Evolutionary conservation across 2,329 filamentous ascomycete species (phyloP).

Genomic region (Aspergillus quadrilineatus): DNA sequence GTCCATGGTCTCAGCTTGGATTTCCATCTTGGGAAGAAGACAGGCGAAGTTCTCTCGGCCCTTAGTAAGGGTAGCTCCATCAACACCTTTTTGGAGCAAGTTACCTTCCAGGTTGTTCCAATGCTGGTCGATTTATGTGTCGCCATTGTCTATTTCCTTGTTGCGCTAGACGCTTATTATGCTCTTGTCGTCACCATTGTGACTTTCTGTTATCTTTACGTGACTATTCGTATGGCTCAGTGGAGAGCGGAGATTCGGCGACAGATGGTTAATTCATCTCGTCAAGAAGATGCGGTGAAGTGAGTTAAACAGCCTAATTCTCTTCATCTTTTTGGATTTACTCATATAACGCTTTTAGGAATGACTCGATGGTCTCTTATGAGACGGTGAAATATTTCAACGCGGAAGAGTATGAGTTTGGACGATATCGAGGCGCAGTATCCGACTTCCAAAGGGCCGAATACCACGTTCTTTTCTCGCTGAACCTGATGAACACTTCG

Average conservation of each 20-base stretch:
- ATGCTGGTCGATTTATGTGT: constrained; percentile 90
- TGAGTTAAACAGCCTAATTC: constrained; percentile 36
- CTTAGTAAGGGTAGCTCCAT: constrained; percentile 95
- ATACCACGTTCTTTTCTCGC: constrained; percentile 71
- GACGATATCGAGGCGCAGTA: constrained; percentile 70
- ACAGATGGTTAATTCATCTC: constrained; percentile 90
- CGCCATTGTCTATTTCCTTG: constrained; percentile 77
- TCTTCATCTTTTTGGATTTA: neutral
- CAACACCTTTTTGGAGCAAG: constrained; percentile 93
- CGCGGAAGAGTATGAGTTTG: constrained; percentile 75
- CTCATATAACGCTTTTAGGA: constrained; percentile 47
- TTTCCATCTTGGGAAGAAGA: constrained; percentile 95
- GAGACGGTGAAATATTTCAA: constrained; percentile 94
- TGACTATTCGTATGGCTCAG: constrained; percentile 93
- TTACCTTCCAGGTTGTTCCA: constrained; percentile 92
- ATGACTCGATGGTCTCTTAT: constrained; percentile 98
- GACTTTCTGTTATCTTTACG: constrained; percentile 93
- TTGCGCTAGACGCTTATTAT: constrained; percentile 82
- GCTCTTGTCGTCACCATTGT: constrained; percentile 85
- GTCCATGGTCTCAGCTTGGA: constrained; percentile 93
- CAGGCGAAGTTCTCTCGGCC: constrained; percentile 91
- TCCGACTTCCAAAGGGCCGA: constrained; percentile 70
- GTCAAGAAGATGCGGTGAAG: constrained; percentile 96
- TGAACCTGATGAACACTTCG: constrained; percentile 77
- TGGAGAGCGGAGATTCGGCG: constrained; percentile 87